Percentiles rank a stretch among this genome's conserved stretches.
phyloP scores from a whole-genome alignment of 306 rosid species.

The Cucurbita pepo region DNA sequence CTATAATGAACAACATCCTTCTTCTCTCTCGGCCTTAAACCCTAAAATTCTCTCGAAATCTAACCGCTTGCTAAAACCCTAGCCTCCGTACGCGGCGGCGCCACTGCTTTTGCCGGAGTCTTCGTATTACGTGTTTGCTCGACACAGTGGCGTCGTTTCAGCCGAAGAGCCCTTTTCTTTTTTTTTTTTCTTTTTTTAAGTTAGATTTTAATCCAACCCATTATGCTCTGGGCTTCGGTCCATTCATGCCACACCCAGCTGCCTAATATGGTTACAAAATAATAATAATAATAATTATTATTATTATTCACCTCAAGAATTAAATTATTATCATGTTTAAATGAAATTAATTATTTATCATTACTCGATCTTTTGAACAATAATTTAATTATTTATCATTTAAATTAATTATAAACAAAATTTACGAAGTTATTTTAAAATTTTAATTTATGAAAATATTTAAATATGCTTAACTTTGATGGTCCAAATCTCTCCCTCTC shows the following conservation, averaged over 20 bases:
- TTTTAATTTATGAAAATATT: background rate
- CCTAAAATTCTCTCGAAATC: background rate
- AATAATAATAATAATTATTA: too few species aligned
- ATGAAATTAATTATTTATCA: too few species aligned
- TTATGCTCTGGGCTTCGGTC: background rate
- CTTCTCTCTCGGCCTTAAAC: background rate
- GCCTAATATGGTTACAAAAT: too few species aligned
- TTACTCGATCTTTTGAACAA: too few species aligned
- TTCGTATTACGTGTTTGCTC: background rate
- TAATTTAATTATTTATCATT: too few species aligned
- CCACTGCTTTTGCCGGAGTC: background rate
- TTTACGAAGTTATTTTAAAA: too few species aligned
- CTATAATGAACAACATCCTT: conserved; percentile 60
- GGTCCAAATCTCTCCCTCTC: background rate
- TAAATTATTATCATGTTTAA: too few species aligned
- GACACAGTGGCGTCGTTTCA: too few species aligned
- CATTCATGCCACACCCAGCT: background rate
- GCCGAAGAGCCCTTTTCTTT: background rate
- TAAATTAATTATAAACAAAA: too few species aligned
- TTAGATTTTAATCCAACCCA: background rate
- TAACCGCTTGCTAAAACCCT: background rate
- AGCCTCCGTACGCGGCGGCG: background rate
- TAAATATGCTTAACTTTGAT: background rate
- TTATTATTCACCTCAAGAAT: too few species aligned
- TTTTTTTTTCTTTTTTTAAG: too few species aligned